These are phyloP conservation scores for Fraxinus floribunda DNA, from an alignment of 305 asterid species.

Conservation along the genomic window DNA sequence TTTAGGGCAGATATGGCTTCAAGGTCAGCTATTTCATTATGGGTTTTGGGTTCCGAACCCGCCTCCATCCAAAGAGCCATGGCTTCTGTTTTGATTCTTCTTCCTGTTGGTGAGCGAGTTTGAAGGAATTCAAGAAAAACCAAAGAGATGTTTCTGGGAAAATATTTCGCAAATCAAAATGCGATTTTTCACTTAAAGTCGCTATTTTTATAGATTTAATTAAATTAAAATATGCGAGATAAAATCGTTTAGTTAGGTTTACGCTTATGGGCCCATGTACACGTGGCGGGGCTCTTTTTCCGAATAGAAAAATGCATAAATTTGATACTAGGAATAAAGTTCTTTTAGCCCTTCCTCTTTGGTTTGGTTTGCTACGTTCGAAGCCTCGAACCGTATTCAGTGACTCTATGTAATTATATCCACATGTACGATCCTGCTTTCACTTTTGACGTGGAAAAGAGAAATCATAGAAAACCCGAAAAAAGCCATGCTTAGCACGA, in stretches of 20 bases:
- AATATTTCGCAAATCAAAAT: not conserved
- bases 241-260: not conserved
- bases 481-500: not conserved
- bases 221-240: not conserved
- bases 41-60: conserved; percentile 45
- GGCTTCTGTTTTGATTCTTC: not conserved
- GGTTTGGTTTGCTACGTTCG: not conserved
- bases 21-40: conserved; percentile 41
- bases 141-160: conserved; percentile 17
- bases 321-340: not conserved
- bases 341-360: not conserved
- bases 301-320: not conserved
- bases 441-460: not conserved
- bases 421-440: not conserved
- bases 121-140: not conserved
- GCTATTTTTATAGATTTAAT: not conserved
- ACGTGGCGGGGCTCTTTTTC: not conserved
- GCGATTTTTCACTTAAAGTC: conserved; percentile 6
- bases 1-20: conserved; percentile 59
- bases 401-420: too few relatives aligned
- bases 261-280: not conserved
- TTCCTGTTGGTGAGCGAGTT: not conserved
- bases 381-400: not conserved
- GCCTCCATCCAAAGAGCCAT: conserved; percentile 53
- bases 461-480: not conserved